Evolutionary conservation across 805 yeast species (phyloP).

Genomic region (Myxozyma geophila): DNA sequence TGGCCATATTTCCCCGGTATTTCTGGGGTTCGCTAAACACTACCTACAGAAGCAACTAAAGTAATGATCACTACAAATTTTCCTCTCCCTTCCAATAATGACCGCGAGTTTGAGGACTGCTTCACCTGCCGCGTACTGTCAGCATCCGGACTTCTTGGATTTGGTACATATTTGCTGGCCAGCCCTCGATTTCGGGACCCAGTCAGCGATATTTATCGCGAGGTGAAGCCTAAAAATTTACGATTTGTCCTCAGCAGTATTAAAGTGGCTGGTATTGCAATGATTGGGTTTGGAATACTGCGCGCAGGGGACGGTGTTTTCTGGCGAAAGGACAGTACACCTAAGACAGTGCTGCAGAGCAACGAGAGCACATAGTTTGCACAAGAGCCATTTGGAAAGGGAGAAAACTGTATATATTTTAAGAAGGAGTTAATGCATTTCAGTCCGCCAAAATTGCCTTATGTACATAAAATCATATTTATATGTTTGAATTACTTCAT

Average conservation of each 20-base stretch:
- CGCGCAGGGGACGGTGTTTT: slow-evolving; percentile 35
- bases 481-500: not conserved
- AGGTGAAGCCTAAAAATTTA: slow-evolving; percentile 23
- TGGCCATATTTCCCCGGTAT: too few relatives aligned
- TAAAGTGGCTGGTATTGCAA: slow-evolving; percentile 12
- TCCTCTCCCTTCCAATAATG: slow-evolving; percentile 23
- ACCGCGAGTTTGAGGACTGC: slow-evolving; percentile 28
- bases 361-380: not conserved
- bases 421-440: too few relatives aligned
- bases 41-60: not conserved
- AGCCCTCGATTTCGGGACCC: slow-evolving; percentile 24
- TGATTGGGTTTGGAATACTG: slow-evolving; percentile 21
- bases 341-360: slow-evolving; percentile 4
- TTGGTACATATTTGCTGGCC: slow-evolving; percentile 26
- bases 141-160: slow-evolving; percentile 15
- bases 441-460: too few relatives aligned
- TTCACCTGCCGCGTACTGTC: slow-evolving; percentile 26
- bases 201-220: slow-evolving; percentile 31
- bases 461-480: too few relatives aligned
- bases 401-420: not conserved
- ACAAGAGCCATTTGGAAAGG: not conserved
- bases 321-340: slow-evolving; percentile 32
- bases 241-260: slow-evolving; percentile 16
- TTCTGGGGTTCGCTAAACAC: too few relatives aligned
- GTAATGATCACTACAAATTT: slow-evolving; percentile 24